A percentile compares a stretch with the other conserved stretches of the same genome.
Evolutionary conservation across 2,329 filamentous ascomycete species (phyloP).

Genomic region (Cordyceps cicadae): DNA sequence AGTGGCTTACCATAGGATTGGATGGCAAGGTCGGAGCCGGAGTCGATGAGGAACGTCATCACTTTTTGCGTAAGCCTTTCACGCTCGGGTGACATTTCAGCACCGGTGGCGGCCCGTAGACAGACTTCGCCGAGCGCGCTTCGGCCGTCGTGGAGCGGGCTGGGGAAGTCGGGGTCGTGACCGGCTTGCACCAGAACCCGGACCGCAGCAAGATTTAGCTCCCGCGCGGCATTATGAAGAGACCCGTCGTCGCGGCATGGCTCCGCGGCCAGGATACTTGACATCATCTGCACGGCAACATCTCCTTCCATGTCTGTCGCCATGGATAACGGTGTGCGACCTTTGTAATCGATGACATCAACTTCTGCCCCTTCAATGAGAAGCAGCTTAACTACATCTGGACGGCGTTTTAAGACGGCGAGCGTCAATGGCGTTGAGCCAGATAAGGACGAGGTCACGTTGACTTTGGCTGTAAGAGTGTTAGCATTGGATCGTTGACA

Average conservation of each 20-base stretch:
- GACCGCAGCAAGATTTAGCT: constrained; percentile 49
- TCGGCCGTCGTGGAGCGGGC: constrained; percentile 51
- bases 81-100: constrained; percentile 35
- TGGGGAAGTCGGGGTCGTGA: constrained; percentile 59
- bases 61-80: constrained; percentile 49
- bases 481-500: constrained; percentile 10
- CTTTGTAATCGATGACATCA: constrained; percentile 47
- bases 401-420: constrained; percentile 46
- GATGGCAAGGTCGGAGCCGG: constrained; percentile 48
- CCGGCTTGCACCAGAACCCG: constrained; percentile 48
- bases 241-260: constrained; percentile 56
- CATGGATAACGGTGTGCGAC: constrained; percentile 52
- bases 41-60: constrained; percentile 47
- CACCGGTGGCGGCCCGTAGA: constrained; percentile 41
- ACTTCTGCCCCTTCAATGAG: constrained; percentile 52
- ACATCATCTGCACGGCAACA: constrained; percentile 44
- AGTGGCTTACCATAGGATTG: constrained; percentile 50
- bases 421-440: constrained; percentile 51
- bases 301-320: constrained; percentile 49
- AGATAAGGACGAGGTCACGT: constrained; percentile 43
- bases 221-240: constrained; percentile 55
- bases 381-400: constrained; percentile 49
- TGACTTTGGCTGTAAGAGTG: constrained; percentile 42
- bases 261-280: constrained; percentile 45
- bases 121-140: constrained; percentile 58